Evolutionary conservation across 2,329 filamentous ascomycete species (phyloP).

Genomic region (Fusarium pseudoanthophilum): DNA sequence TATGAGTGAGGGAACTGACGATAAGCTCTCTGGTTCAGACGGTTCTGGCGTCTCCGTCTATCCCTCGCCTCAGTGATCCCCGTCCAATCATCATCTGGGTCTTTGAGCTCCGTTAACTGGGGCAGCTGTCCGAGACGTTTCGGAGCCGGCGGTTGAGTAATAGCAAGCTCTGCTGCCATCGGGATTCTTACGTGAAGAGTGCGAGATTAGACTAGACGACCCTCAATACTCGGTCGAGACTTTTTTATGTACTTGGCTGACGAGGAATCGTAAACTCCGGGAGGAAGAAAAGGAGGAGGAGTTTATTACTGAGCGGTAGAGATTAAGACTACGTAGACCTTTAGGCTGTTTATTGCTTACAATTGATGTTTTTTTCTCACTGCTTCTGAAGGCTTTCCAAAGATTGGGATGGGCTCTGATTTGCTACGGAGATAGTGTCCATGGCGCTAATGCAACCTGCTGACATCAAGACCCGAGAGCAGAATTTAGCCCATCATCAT

Average conservation of each 20-base stretch:
- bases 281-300: not conserved
- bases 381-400: not conserved
- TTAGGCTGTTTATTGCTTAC: not conserved
- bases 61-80: constrained; percentile 38
- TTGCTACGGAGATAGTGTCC: not conserved
- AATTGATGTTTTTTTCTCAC: not conserved
- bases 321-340: not conserved
- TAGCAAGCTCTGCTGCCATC: constrained; percentile 17
- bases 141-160: constrained; percentile 2
- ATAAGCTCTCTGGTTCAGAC: constrained; percentile 40
- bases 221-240: not conserved
- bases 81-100: constrained; percentile 40
- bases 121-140: constrained; percentile 18
- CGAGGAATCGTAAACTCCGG: not conserved
- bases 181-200: constrained; percentile 21
- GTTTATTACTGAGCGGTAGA: not conserved
- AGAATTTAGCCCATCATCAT: not conserved
- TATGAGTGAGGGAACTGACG: constrained; percentile 29
- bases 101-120: constrained; percentile 26
- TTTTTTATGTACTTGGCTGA: constrained; percentile 6
- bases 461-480: constrained; percentile 25
- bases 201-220: constrained; percentile 8
- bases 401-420: not conserved
- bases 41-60: constrained; percentile 40
- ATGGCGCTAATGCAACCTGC: constrained; percentile 41